Percentiles rank a stretch among this genome's conserved stretches.
Evolutionary conservation across 306 rosid species (phyloP).

Genomic region (Acacia melanoxylon): DNA sequence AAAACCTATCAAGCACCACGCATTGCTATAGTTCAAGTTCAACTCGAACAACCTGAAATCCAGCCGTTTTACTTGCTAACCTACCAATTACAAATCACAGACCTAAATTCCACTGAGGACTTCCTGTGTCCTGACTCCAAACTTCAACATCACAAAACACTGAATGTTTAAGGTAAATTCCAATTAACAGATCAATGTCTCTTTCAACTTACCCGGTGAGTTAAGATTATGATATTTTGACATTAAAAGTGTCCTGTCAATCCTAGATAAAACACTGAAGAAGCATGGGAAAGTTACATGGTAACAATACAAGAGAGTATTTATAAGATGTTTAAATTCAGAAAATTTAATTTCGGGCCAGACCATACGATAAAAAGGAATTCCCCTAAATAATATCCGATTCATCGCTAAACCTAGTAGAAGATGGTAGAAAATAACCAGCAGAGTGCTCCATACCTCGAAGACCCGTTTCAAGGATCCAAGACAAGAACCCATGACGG

Average conservation of each 20-base stretch:
- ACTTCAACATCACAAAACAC: not conserved
- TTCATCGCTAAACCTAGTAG: no score
- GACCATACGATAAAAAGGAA: not conserved
- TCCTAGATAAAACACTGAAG: not conserved
- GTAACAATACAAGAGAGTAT: not conserved
- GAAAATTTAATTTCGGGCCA: not conserved
- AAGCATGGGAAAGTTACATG: not conserved
- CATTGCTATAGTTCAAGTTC: not conserved
- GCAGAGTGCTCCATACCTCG: conserved; percentile 39
- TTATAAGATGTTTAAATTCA: not conserved
- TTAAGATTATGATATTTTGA: not conserved
- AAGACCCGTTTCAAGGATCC: conserved; percentile 32
- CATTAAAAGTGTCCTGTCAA: not conserved
- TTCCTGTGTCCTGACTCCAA: not conserved
- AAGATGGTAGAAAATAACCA: not conserved
- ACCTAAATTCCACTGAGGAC: not conserved
- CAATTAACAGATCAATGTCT: not conserved
- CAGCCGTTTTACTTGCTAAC: not conserved
- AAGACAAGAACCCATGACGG: conserved; percentile 33
- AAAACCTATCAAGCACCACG: not conserved
- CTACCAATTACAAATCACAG: not conserved
- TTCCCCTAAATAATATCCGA: not conserved
- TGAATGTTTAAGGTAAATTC: not conserved
- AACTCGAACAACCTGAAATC: not conserved
- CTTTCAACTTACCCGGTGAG: not conserved